Percentiles rank a stretch among this genome's conserved stretches.
These are phyloP conservation scores for Fibroporia radiculosa DNA, from an alignment of 768 basidiomycete genomes.

Conservation along the genomic window DNA sequence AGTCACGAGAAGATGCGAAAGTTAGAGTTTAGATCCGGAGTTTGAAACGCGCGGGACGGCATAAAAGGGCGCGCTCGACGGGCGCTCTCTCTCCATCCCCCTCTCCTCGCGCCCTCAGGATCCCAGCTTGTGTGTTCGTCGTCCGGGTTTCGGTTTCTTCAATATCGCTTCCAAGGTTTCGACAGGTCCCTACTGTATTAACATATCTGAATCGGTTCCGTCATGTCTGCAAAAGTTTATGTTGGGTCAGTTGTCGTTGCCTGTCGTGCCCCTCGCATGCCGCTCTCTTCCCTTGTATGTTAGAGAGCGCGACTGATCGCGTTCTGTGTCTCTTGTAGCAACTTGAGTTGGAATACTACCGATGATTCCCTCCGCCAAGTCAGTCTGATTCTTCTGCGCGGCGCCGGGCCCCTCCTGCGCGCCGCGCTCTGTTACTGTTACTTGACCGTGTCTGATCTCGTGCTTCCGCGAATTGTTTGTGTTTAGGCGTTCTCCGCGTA, in stretches of 20 bases:
- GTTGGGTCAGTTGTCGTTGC: slow-evolving; percentile 87
- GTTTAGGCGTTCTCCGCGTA: slow-evolving; percentile 73
- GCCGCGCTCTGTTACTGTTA: slow-evolving; percentile 14
- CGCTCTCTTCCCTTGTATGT: slow-evolving; percentile 36
- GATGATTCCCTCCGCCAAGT: slow-evolving; percentile 87
- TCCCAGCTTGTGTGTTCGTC: slow-evolving; percentile 39
- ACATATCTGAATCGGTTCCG: slow-evolving; percentile 25
- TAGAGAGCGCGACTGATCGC: slow-evolving; percentile 28
- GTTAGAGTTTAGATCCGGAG: slow-evolving; percentile 36
- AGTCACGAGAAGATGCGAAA: slow-evolving; percentile 14
- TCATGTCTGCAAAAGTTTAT: slow-evolving; percentile 83
- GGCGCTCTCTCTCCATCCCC: slow-evolving; percentile 13
- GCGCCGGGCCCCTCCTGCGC: slow-evolving; percentile 9
- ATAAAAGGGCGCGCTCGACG: slow-evolving; percentile 31
- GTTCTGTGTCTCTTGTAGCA: slow-evolving; percentile 51
- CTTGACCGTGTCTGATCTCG: slow-evolving; percentile 38
- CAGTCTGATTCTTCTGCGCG: slow-evolving; percentile 48
- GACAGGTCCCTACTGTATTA: slow-evolving; percentile 47
- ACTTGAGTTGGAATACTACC: slow-evolving; percentile 94
- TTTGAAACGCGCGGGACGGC: slow-evolving; percentile 31
- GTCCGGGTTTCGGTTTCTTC: slow-evolving; percentile 54
- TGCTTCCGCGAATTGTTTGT: slow-evolving; percentile 31
- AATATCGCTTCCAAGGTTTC: slow-evolving; percentile 36
- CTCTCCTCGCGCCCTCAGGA: slow-evolving; percentile 35
- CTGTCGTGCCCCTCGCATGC: slow-evolving; percentile 39